Conservation (phyloP, 1,139 yeast species). For the Yamadazyma diospyri region DNA sequence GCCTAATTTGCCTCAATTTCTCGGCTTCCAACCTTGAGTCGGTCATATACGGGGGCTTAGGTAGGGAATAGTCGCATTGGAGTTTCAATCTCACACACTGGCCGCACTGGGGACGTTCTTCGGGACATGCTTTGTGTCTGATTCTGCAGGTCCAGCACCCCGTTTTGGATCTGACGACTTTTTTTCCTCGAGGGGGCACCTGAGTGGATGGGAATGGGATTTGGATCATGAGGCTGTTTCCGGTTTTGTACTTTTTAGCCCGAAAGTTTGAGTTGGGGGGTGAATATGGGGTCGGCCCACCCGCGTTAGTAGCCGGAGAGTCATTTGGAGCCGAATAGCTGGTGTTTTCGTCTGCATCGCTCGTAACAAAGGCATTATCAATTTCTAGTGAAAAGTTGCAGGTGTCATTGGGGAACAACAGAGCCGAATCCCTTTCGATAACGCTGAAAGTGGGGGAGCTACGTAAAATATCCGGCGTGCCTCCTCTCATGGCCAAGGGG, state of each 20-base stretch:
- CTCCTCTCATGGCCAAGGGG: constrained; percentile 2
- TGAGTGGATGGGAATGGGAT: no score
- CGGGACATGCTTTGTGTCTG: constrained; percentile 64
- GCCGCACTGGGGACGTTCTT: constrained; percentile 53
- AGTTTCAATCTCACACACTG: constrained; percentile 53
- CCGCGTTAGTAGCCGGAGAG: no score
- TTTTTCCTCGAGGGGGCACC: no score
- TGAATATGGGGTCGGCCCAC: no score
- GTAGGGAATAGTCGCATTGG: constrained; percentile 39
- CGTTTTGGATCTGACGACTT: constrained; percentile 38
- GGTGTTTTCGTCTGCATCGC: no score
- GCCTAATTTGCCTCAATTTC: constrained; percentile 49
- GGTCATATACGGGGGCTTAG: constrained; percentile 55
- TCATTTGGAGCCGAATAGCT: no score
- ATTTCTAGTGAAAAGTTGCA: no score
- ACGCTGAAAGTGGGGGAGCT: constrained; percentile 14
- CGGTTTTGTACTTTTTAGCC: not conserved
- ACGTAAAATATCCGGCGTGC: constrained; percentile 6
- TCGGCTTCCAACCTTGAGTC: constrained; percentile 33
- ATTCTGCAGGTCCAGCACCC: constrained; percentile 74
- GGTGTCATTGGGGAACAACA: no score
- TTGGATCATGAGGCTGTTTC: not conserved
- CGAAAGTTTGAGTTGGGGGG: no score
- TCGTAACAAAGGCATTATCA: constrained; percentile 20
- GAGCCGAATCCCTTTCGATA: no score